These are phyloP conservation scores for Puccinia triticina DNA, from an alignment of 1,284 basidiomycete species.

Conservation along the genomic window DNA sequence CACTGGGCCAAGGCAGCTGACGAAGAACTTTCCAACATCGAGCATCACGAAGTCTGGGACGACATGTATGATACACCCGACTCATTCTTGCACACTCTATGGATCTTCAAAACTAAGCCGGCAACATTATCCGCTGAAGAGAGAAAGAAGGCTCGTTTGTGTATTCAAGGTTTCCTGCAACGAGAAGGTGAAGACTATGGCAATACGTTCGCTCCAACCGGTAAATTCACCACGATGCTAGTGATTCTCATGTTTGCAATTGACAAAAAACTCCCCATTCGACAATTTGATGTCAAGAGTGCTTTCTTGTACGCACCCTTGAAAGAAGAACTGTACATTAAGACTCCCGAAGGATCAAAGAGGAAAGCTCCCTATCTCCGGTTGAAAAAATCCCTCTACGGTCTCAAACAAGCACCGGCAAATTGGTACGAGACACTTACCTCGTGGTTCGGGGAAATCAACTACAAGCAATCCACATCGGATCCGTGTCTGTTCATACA, in stretches of 20 bases:
- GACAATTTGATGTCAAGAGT: conserved; percentile 63
- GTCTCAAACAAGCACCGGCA: no score
- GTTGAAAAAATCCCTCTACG: no score
- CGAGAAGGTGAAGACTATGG: conserved; percentile 62
- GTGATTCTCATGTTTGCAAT: conserved; percentile 62
- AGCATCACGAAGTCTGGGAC: conserved; percentile 1
- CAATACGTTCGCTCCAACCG: conserved; percentile 63
- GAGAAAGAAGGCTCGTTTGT: conserved; percentile 61
- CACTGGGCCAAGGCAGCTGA: not conserved
- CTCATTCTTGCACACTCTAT: conserved; percentile 58
- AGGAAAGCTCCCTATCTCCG: no score
- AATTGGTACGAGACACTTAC: no score
- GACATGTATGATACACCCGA: not conserved
- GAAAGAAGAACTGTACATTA: conserved; percentile 62
- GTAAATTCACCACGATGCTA: conserved; percentile 59
- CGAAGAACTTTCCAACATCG: conserved; percentile 7
- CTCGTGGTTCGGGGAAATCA: no score
- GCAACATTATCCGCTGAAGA: conserved; percentile 58
- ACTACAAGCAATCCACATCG: no score
- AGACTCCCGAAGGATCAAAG: conserved; percentile 57
- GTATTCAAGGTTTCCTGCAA: conserved; percentile 64
- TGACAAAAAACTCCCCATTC: conserved; percentile 58
- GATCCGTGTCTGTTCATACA: no score
- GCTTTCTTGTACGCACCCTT: conserved; percentile 63
- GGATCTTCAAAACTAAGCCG: conserved; percentile 62